Conservation (phyloP, 2,329 filamentous ascomycete species). For the Colletotrichum sp. region DNA sequence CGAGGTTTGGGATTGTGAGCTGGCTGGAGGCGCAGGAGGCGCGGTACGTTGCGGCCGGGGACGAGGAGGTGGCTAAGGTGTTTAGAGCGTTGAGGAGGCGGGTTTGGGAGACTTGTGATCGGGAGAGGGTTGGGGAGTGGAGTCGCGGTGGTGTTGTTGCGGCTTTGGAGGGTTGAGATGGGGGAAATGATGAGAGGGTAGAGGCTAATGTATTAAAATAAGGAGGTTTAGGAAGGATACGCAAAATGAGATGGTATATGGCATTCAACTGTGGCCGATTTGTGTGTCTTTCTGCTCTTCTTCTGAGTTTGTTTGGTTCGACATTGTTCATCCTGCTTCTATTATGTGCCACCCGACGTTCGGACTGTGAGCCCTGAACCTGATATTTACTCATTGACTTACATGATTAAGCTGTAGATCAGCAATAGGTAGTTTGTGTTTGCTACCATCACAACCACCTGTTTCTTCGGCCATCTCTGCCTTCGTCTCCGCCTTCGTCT, state of each 20-base stretch:
- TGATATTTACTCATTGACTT: too few species aligned
- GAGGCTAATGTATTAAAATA: not conserved
- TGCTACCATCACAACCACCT: too few species aligned
- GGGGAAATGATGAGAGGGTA: accelerated
- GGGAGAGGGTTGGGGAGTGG: slow-evolving; percentile 70
- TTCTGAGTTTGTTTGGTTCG: accelerated
- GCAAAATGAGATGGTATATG: not conserved
- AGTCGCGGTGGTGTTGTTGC: slow-evolving; percentile 53
- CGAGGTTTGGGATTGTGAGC: slow-evolving; percentile 73
- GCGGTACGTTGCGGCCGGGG: slow-evolving; percentile 33
- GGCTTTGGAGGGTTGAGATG: not conserved
- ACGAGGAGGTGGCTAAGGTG: slow-evolving; percentile 49
- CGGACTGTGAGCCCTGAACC: too few species aligned
- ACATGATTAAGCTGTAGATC: too few species aligned
- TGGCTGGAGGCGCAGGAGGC: slow-evolving; percentile 73
- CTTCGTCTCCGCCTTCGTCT: too few species aligned
- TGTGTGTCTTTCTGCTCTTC: not conserved
- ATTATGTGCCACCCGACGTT: too few species aligned
- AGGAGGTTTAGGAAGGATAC: not conserved
- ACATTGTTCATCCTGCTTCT: too few species aligned
- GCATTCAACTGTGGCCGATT: not conserved
- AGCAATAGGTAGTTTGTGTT: too few species aligned
- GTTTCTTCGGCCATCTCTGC: too few species aligned
- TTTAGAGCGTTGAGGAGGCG: slow-evolving; percentile 60
- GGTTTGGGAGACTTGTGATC: slow-evolving; percentile 70